phyloP scores from a whole-genome alignment of 306 rosid species.

The Casuarina cunninghamiana region DNA sequence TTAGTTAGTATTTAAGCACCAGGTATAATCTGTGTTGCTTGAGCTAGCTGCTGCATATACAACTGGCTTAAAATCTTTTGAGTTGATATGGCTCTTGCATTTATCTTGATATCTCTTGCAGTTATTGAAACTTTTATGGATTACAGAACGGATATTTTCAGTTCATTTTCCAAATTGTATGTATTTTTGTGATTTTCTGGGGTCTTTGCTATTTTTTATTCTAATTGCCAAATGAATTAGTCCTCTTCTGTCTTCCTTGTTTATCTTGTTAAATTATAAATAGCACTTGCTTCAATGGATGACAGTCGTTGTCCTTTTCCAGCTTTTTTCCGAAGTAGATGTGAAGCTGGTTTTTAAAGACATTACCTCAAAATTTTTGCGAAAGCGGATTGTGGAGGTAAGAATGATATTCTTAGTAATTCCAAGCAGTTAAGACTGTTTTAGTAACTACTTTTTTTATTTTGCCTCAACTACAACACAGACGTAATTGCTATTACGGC shows the following conservation, averaged over 20 bases:
- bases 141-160: not conserved
- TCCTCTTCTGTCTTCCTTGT: not conserved
- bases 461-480: not conserved
- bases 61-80: not conserved
- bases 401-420: conserved; percentile 14
- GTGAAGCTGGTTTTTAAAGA: conserved; percentile 98
- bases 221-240: not conserved
- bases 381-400: conserved; percentile 97
- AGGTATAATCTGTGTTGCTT: not conserved
- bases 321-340: conserved; percentile 88
- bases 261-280: not conserved
- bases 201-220: not conserved
- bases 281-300: conserved; percentile 5
- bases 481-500: too few relatives aligned
- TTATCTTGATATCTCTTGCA: not conserved
- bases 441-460: not conserved
- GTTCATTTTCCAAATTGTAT: not conserved
- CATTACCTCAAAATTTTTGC: conserved; percentile 73
- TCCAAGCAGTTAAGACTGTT: not conserved
- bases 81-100: not conserved
- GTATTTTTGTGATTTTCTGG: not conserved
- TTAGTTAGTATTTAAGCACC: not conserved
- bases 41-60: not conserved
- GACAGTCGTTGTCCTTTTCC: conserved; percentile 24
- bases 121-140: not conserved